Base-by-base conservation (phyloP, 306 rosid genomes). In the Abrus pulchellus region DNA sequence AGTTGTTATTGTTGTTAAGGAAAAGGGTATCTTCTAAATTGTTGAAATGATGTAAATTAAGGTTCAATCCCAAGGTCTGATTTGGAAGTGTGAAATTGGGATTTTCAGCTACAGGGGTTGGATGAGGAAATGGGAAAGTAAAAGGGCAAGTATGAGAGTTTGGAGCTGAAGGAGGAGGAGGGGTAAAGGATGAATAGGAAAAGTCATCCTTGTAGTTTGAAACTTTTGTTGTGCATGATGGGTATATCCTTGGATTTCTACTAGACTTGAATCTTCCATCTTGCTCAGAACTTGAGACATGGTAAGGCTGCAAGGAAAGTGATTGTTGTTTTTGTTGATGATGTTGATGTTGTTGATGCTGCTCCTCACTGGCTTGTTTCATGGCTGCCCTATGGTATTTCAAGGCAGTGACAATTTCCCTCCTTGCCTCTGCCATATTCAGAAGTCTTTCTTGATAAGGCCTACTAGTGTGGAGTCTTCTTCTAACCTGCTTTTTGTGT, bases 401-500 rank as follows among this genome's bases (percentile, higher is more conserved):
- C 56, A 95, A 88, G 74, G 97, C 98, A 74, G 86, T 86, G 55
- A 81, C 91, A 82, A 95, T 93, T 83, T 95, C 99, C 77, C 82
- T 91, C 41, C 99, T 91, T 9, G 97, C 99, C 75, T 95, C 96
- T 7, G 98, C 99, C 97, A 93, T 93, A 79, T 95, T 89, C 3
- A 91, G 64, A 77, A 90, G 92, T 82, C 86, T 89, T 76, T 91
- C 94, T 75, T 91, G 91, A 87, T 91, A 86, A 61, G 95, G 93
- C 84, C 87, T 86, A 53, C 76, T 77, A 12, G 91, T 85, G 73
- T 89, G 94, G 41, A 89, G 88, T 20, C 97, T 91, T 78, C 93
- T 89, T 70, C 98, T 86, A 6, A 85, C 84, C 78, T 88, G 97
- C 72, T 88, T 95, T 66, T 88, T 90, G 76, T 84, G 87, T 4